Evolutionary conservation across 306 rosid genomes (phyloP).

Genomic region (Medicago arabica): DNA sequence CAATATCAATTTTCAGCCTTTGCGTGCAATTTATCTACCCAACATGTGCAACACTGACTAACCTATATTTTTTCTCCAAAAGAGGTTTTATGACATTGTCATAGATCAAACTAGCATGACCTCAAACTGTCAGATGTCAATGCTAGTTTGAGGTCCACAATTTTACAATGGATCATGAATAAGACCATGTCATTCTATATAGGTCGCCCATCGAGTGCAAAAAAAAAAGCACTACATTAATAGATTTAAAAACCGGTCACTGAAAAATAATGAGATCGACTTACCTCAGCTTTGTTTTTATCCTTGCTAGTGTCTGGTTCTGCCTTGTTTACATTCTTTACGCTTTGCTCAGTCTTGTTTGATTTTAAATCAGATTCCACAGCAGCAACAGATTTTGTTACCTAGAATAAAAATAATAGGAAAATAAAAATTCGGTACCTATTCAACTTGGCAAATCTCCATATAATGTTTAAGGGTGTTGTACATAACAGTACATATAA

Average conservation of each 20-base stretch:
- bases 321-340: slow-evolving; percentile 58
- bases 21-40: slow-evolving; percentile 2
- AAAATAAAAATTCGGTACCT: neutral
- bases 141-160: too few relatives aligned
- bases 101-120: slow-evolving; percentile 3
- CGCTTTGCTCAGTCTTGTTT: slow-evolving; percentile 60
- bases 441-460: slow-evolving; percentile 22
- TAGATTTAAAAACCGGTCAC: neutral
- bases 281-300: slow-evolving; percentile 69
- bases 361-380: slow-evolving; percentile 62
- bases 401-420: slow-evolving; percentile 46
- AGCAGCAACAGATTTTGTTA: slow-evolving; percentile 49
- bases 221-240: slow-evolving; percentile 30
- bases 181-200: slow-evolving; percentile 6
- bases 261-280: slow-evolving; percentile 1
- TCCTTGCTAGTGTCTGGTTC: slow-evolving; percentile 50
- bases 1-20: slow-evolving; percentile 1
- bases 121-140: neutral
- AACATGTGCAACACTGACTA: slow-evolving; percentile 8
- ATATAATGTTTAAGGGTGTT: neutral
- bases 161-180: too few relatives aligned
- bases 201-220: neutral
- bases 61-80: neutral
- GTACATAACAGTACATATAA: slow-evolving; percentile 4
- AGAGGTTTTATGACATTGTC: neutral